Evolutionary conservation across 495 filamentous ascomycete species (phyloP).

Genomic region (Aspergillus cavernicola): DNA sequence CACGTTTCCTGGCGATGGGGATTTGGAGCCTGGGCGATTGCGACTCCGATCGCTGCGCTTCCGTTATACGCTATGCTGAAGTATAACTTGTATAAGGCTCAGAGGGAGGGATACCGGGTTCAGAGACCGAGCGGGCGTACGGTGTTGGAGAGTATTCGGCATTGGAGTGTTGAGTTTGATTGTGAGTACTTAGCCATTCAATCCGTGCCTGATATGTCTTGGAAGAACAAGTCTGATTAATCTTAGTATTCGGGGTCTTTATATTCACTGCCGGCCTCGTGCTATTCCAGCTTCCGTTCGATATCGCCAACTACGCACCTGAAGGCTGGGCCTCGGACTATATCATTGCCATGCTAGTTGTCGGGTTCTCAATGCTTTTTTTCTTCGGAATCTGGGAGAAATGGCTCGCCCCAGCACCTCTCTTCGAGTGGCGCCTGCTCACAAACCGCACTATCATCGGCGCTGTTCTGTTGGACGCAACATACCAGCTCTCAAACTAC

Average conservation of each 20-base stretch:
- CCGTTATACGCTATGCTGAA: slow-evolving; percentile 48
- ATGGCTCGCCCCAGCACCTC: slow-evolving; percentile 47
- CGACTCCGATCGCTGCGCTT: slow-evolving; percentile 49
- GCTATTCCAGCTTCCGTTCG: slow-evolving; percentile 59
- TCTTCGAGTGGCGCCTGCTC: slow-evolving; percentile 57
- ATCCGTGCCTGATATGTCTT: neutral
- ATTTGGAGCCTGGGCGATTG: slow-evolving; percentile 55
- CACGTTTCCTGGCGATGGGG: slow-evolving; percentile 54
- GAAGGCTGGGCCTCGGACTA: slow-evolving; percentile 45
- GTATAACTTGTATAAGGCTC: slow-evolving; percentile 54
- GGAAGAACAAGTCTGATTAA: too few relatives aligned
- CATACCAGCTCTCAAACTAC: slow-evolving; percentile 54
- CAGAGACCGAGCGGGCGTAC: slow-evolving; percentile 37
- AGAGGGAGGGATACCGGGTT: slow-evolving; percentile 23
- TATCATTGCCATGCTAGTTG: slow-evolving; percentile 55
- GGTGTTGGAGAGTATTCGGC: slow-evolving; percentile 34
- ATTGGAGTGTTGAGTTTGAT: slow-evolving; percentile 58
- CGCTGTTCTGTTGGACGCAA: slow-evolving; percentile 54
- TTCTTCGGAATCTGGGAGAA: slow-evolving; percentile 55
- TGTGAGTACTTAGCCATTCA: slow-evolving; percentile 22
- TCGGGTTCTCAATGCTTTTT: slow-evolving; percentile 52
- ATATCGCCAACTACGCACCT: slow-evolving; percentile 41
- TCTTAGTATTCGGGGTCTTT: slow-evolving; percentile 48
- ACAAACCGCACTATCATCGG: slow-evolving; percentile 61
- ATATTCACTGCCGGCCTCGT: slow-evolving; percentile 55